Percentiles rank a stretch among this genome's conserved stretches.
Conservation (phyloP, 2,329 filamentous ascomycete genomes). For the Alternaria alternata region DNA sequence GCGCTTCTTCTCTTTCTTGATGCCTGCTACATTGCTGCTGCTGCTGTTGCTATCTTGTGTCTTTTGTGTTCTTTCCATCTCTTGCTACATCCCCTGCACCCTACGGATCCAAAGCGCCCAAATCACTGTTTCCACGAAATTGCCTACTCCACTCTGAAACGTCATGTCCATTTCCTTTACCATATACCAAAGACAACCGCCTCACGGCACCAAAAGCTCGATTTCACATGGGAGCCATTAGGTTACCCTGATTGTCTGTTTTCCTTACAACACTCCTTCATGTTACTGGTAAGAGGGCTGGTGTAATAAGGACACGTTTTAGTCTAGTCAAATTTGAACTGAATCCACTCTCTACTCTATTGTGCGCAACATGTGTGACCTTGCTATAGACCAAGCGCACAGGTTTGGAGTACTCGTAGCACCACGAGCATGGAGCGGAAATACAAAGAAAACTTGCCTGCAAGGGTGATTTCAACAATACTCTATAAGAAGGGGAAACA, state of each 20-base stretch:
- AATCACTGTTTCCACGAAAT: background rate
- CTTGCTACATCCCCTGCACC: background rate
- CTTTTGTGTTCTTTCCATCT: background rate
- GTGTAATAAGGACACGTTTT: background rate
- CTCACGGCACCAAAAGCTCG: constrained; percentile 13
- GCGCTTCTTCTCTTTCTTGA: background rate
- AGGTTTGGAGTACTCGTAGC: too few species aligned
- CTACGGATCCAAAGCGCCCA: background rate
- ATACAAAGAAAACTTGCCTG: too few species aligned
- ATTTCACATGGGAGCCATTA: background rate
- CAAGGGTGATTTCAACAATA: too few species aligned
- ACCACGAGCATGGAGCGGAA: too few species aligned
- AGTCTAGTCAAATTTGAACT: background rate
- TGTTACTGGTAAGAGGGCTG: background rate
- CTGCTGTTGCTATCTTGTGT: too few species aligned
- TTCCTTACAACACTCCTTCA: background rate
- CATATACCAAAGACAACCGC: constrained; percentile 18
- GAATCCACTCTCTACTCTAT: background rate
- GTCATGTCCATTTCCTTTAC: background rate
- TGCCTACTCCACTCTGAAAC: background rate
- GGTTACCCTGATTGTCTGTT: too few species aligned
- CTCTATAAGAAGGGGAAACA: too few species aligned
- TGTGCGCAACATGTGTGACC: background rate
- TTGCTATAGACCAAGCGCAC: too few species aligned
- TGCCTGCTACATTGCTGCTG: too few species aligned